These are phyloP conservation scores for Mortierella polycephala DNA, from an alignment of 371 early-diverging fungal genomes.

Conservation along the genomic window DNA sequence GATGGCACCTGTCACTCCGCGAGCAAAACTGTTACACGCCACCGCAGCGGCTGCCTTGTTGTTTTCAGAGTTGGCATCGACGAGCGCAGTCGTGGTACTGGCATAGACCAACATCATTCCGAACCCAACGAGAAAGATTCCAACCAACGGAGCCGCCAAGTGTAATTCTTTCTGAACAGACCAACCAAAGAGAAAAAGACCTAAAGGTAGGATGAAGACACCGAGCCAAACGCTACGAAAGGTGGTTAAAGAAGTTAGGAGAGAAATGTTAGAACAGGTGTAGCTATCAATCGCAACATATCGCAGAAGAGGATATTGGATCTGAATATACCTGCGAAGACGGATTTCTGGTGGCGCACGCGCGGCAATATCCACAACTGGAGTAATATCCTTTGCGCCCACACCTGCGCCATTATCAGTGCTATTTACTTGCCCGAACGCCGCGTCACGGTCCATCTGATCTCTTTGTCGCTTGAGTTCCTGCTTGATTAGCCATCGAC, in stretches of 20 bases:
- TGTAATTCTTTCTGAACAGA: conserved; percentile 37
- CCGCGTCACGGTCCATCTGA: conserved; percentile 18
- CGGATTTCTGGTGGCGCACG: conserved; percentile 58
- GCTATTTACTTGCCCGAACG: conserved; percentile 3
- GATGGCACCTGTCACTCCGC: conserved; percentile 55
- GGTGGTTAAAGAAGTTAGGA: neutral
- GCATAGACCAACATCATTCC: conserved; percentile 43
- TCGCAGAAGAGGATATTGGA: neutral
- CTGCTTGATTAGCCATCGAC: conserved; percentile 48
- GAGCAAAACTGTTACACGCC: conserved; percentile 54
- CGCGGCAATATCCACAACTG: conserved; percentile 18
- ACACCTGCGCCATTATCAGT: conserved; percentile 14
- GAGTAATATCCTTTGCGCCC: conserved; percentile 7
- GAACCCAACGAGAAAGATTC: conserved; percentile 47
- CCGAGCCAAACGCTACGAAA: conserved; percentile 49
- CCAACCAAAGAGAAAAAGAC: conserved; percentile 59
- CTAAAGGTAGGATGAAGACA: conserved; percentile 56
- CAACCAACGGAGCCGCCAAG: conserved; percentile 45
- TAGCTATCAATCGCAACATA: neutral
- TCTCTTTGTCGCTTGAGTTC: conserved; percentile 30
- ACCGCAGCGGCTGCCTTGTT: conserved; percentile 52
- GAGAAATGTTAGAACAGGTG: neutral
- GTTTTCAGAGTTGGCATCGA: conserved; percentile 55
- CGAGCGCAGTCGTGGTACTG: conserved; percentile 40
- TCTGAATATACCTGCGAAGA: conserved; percentile 41